These are phyloP conservation scores for Trypanosoma platydactyli DNA, from an alignment of 208 protist species.

Conservation along the genomic window DNA sequence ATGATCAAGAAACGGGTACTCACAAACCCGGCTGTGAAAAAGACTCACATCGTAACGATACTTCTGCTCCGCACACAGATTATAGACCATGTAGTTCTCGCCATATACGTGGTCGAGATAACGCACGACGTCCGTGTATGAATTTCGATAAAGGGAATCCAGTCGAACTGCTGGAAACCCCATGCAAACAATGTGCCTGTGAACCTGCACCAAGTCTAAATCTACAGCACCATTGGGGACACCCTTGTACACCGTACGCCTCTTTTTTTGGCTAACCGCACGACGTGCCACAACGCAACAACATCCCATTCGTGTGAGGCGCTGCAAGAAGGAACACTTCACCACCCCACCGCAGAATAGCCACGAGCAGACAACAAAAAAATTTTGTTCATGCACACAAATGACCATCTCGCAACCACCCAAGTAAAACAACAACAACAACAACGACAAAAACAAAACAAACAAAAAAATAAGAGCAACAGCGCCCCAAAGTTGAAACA, in stretches of 20 bases:
- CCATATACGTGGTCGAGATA: slow-evolving; percentile 85
- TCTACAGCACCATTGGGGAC: slow-evolving; percentile 67
- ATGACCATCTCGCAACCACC: too few relatives aligned
- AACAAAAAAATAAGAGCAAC: too few relatives aligned
- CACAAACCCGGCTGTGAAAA: slow-evolving; percentile 49
- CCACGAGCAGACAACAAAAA: too few relatives aligned
- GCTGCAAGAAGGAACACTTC: too few relatives aligned
- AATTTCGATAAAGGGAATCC: slow-evolving; percentile 94
- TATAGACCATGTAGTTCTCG: slow-evolving; percentile 93
- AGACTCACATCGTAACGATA: slow-evolving; percentile 79
- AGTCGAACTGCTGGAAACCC: slow-evolving; percentile 88
- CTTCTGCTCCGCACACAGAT: slow-evolving; percentile 86
- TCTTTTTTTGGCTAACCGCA: slow-evolving; percentile 92
- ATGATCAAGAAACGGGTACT: slow-evolving; percentile 95
- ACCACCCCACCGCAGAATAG: too few relatives aligned
- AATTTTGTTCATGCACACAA: too few relatives aligned
- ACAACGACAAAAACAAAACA: too few relatives aligned
- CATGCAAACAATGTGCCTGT: slow-evolving; percentile 91
- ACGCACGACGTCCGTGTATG: slow-evolving; percentile 56
- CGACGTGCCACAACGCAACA: slow-evolving; percentile 30
- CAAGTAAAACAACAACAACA: too few relatives aligned
- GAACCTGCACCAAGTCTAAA: slow-evolving; percentile 92
- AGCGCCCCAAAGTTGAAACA: too few relatives aligned
- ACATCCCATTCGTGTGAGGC: slow-evolving; percentile 18
- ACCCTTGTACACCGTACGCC: slow-evolving; percentile 56